These are phyloP conservation scores for Backusella mclennaniae DNA, from an alignment of 192 early-diverging fungal species.

Conservation along the genomic window DNA sequence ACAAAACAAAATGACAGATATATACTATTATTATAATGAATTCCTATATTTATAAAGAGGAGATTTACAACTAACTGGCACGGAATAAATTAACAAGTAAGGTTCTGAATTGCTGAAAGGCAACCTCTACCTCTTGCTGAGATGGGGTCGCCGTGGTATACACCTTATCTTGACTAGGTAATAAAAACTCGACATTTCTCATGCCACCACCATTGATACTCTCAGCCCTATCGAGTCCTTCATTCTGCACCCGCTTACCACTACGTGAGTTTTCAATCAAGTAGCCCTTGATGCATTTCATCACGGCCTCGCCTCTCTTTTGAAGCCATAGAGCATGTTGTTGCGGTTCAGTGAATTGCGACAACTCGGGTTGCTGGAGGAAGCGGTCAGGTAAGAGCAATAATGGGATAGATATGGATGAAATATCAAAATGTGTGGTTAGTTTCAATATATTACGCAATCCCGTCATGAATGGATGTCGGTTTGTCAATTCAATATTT, in stretches of 20 bases:
- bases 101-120: slow-evolving; percentile 45
- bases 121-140: slow-evolving; percentile 28
- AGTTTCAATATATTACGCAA: slow-evolving; percentile 61
- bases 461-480: slow-evolving; percentile 51
- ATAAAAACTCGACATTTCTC: slow-evolving; percentile 48
- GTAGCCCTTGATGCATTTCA: slow-evolving; percentile 54
- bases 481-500: slow-evolving; percentile 21
- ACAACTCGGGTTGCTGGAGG: slow-evolving; percentile 26
- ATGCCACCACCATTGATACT: slow-evolving; percentile 35
- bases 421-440: slow-evolving; percentile 61
- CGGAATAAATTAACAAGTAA: slow-evolving; percentile 47
- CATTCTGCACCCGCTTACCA: slow-evolving; percentile 43
- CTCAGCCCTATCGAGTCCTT: slow-evolving; percentile 35
- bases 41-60: no score
- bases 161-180: slow-evolving; percentile 38
- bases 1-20: slow-evolving; percentile 4
- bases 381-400: slow-evolving; percentile 56
- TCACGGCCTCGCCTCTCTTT: slow-evolving; percentile 44
- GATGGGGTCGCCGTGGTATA: slow-evolving; percentile 12
- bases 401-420: slow-evolving; percentile 61
- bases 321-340: slow-evolving; percentile 39
- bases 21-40: background rate
- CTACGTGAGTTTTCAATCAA: slow-evolving; percentile 54
- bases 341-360: slow-evolving; percentile 23
- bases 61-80: slow-evolving; percentile 30